Evolutionary conservation across 495 filamentous ascomycete species (phyloP).

Genomic region (Cetradonia linearis): DNA sequence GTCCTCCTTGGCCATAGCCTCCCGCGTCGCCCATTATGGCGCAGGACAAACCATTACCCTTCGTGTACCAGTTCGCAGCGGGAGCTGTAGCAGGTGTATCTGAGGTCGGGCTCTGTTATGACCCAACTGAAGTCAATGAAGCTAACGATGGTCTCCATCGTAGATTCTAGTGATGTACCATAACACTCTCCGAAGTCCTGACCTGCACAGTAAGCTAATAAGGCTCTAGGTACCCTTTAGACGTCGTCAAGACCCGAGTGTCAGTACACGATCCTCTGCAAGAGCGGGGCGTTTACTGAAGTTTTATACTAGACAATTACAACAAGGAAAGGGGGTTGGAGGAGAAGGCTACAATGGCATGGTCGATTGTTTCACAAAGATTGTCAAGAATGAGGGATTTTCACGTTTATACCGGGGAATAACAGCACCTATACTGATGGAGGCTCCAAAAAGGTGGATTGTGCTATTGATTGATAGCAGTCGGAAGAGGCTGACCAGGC

Average conservation of each 20-base stretch:
- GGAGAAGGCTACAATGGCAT: conserved; percentile 87
- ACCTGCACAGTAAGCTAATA: neutral
- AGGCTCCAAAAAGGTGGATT: conserved; percentile 74
- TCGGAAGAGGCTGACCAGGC: neutral
- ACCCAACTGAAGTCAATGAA: conserved; percentile 3
- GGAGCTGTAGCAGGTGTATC: conserved; percentile 88
- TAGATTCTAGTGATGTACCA: conserved; percentile 81
- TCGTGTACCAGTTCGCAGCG: conserved; percentile 77
- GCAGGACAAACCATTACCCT: conserved; percentile 62
- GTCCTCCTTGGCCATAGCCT: neutral
- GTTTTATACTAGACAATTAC: conserved; percentile 57
- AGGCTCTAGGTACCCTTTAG: conserved; percentile 77
- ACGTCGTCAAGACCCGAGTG: conserved; percentile 97
- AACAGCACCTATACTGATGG: conserved; percentile 92
- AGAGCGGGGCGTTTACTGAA: conserved; percentile 12
- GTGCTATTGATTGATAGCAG: neutral
- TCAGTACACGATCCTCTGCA: conserved; percentile 37
- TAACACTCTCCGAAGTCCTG: conserved; percentile 1
- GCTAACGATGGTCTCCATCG: conserved; percentile 27
- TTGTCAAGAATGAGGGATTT: conserved; percentile 82
- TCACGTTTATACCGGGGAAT: conserved; percentile 93
- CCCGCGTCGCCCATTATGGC: conserved; percentile 42
- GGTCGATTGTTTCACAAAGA: conserved; percentile 95
- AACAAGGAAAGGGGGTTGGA: conserved; percentile 57
- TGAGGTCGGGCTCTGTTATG: conserved; percentile 45